phyloP scores from a whole-genome alignment of 129 eudicot genomes.

The Apium graveolens region DNA sequence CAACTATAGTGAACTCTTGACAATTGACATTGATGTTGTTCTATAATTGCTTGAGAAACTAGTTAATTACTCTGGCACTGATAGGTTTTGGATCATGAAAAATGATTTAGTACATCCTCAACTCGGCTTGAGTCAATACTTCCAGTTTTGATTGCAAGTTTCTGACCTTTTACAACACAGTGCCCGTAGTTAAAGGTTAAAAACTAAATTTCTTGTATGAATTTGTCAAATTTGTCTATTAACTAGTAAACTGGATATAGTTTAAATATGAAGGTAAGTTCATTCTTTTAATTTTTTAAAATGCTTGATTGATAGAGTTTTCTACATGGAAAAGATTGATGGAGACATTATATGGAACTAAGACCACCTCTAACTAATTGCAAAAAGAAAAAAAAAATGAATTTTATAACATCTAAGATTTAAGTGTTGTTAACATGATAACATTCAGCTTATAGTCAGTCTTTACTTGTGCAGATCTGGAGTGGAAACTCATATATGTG shows the following conservation, averaged over 20 bases:
- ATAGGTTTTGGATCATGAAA: background rate
- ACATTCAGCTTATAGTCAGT: slow-evolving; percentile 1
- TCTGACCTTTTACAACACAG: background rate
- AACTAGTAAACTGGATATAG: background rate
- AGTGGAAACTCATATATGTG: slow-evolving; percentile 93
- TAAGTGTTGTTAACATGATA: background rate
- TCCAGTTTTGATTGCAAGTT: background rate
- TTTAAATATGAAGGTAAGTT: background rate
- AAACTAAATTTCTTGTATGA: background rate
- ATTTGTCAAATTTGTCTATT: background rate
- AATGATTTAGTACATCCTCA: background rate
- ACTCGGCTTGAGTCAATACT: background rate
- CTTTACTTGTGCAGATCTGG: slow-evolving; percentile 51
- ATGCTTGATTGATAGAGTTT: background rate
- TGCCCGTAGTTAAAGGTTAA: background rate
- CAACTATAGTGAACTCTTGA: background rate
- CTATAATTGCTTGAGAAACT: background rate
- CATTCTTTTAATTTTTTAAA: background rate
- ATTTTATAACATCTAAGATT: background rate
- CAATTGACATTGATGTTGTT: background rate
- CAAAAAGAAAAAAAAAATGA: background rate
- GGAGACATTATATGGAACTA: background rate
- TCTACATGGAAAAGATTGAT: background rate
- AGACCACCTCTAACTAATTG: background rate
- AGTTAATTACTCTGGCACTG: background rate